Conservation (phyloP, 805 yeast genomes). For the Ascoidea tarda region DNA sequence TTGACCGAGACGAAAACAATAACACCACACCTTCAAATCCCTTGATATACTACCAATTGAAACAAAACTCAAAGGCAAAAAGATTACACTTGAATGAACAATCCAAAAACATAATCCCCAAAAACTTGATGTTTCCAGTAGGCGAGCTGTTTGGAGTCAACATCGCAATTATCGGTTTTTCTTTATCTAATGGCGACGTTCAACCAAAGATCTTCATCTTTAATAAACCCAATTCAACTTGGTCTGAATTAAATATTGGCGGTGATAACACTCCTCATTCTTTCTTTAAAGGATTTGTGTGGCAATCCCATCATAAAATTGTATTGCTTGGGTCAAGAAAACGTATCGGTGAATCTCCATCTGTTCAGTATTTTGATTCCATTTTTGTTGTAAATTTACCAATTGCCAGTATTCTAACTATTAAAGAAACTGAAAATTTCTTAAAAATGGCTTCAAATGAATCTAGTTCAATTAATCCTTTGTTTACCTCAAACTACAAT, state of each 20-base stretch:
- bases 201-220: constrained; percentile 30
- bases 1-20: constrained; percentile 11
- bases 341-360: constrained; percentile 15
- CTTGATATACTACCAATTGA: constrained; percentile 18
- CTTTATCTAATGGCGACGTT: constrained; percentile 22
- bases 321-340: constrained; percentile 37
- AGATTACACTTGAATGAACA: constrained; percentile 7
- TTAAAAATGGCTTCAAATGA: constrained; percentile 9
- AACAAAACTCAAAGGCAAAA: constrained; percentile 15
- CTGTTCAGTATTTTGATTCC: constrained; percentile 28
- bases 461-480: not conserved
- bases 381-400: constrained; percentile 40
- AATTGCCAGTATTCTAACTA: constrained; percentile 29
- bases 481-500: not conserved
- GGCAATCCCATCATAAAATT: constrained; percentile 70
- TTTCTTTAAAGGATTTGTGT: constrained; percentile 53
- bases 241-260: constrained; percentile 48
- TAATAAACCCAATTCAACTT: constrained; percentile 40
- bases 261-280: constrained; percentile 44
- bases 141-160: constrained; percentile 58
- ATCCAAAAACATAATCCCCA: constrained; percentile 24
- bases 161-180: constrained; percentile 44
- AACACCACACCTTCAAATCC: constrained; percentile 18
- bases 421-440: not conserved
- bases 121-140: constrained; percentile 36